Base-by-base conservation (phyloP, 768 basidiomycete genomes). In the Pleurotus salmoneostramineus region DNA sequence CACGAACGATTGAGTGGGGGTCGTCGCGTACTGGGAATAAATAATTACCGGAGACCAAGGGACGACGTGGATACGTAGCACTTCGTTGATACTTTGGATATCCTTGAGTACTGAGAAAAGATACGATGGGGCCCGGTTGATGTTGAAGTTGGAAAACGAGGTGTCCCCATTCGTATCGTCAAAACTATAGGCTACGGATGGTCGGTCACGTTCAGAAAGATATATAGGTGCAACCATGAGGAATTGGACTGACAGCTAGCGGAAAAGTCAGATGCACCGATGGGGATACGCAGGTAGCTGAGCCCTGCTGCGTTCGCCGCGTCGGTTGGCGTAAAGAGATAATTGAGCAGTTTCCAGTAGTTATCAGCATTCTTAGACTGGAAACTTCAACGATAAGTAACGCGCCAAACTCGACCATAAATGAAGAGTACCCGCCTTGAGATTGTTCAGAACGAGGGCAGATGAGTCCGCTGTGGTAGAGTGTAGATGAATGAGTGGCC, bases 241-340 rank as follows among this genome's bases (percentile, higher is more conserved):
- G 34, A 33, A n/a, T 36, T 5, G 17, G 21, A 56, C 77, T 46
- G 58, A 87, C 88, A 61, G 3, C 63, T 73, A 3, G 80, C 71
- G 8, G 89, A 89, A 64, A 91, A 91, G 68, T 91, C 89, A 3
- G 86, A 81, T 3, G 89, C 85, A 11, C 89, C 89, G 11, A 91
- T 75, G 0, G 89, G 81, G 40, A 91, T 74, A 7, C 89, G 82
- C 50, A 91, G 70, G 63, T 87, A 88, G 44, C 83, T 84, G 52
- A 91, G 70, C 1, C 88, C 89, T 31, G 89, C 88, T 5, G 81
- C 76, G 56, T 82, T 74, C 8, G 79, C 78, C 0, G 77, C 84
- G 65, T 91, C 83, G 1, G 80, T 79, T 12, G 84, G 79, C 55
- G 81, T 72, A 64, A 89, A 91, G 62, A 88, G 77, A 60, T 82